phyloP scores from a whole-genome alignment of 148 eudicot species.

The Spergularia bocconei region DNA sequence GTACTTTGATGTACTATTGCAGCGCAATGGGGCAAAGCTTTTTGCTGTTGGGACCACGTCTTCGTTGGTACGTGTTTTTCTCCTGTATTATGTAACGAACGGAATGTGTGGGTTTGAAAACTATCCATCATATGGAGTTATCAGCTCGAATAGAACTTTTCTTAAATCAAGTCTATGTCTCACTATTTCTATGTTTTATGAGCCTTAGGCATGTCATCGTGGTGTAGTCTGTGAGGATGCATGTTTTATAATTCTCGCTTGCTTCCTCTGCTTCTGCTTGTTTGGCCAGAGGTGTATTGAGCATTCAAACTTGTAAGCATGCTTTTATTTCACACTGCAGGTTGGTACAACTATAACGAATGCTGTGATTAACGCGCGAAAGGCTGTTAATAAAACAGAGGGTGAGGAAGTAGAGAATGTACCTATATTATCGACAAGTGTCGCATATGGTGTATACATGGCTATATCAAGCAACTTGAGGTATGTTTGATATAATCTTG shows the following conservation, averaged over 20 bases:
- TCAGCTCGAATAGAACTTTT: background rate
- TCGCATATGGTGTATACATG: slow-evolving; percentile 90
- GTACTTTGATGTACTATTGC: slow-evolving; percentile 22
- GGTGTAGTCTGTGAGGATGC: background rate
- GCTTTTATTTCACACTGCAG: slow-evolving; percentile 32
- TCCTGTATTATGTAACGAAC: background rate
- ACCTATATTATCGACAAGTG: slow-evolving; percentile 84
- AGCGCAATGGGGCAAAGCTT: slow-evolving; percentile 94
- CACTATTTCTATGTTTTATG: background rate
- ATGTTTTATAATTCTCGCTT: background rate
- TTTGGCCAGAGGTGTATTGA: background rate
- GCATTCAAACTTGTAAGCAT: background rate
- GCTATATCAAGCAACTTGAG: slow-evolving; percentile 89
- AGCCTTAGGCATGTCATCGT: background rate
- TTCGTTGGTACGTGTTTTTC: slow-evolving; percentile 65
- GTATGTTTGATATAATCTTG: slow-evolving; percentile 33
- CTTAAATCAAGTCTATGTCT: background rate
- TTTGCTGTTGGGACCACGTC: slow-evolving; percentile 89
- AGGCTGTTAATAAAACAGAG: slow-evolving; percentile 63
- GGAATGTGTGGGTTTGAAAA: background rate
- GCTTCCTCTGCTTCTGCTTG: background rate
- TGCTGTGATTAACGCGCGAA: slow-evolving; percentile 70
- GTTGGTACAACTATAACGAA: slow-evolving; percentile 82
- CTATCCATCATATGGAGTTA: background rate
- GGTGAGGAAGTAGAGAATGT: slow-evolving; percentile 75